Evolutionary conservation across 441 rosid genomes (phyloP).

Genomic region (Adansonia madagascariensis): DNA sequence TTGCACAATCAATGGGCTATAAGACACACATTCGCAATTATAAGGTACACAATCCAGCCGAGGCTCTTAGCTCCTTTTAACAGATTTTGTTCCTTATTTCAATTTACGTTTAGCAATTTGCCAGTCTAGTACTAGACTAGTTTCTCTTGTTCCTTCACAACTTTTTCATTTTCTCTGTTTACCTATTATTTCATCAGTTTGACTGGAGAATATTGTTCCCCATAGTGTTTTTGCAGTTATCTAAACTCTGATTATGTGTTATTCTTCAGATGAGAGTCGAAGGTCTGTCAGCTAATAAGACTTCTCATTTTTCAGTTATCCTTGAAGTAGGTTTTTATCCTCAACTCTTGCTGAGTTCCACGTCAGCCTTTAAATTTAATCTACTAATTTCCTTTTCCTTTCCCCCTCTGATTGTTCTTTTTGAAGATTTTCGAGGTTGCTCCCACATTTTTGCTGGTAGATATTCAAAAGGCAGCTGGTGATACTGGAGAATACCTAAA

Average conservation of each 20-base stretch:
- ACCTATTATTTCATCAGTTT: background rate
- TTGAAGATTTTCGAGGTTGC: constrained; percentile 89
- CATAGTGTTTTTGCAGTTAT: background rate
- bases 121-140: background rate
- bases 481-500: constrained; percentile 78
- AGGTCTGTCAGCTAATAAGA: constrained; percentile 71
- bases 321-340: constrained; percentile 62
- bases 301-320: constrained; percentile 72
- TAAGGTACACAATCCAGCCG: constrained; percentile 54
- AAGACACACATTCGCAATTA: constrained; percentile 95
- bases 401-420: background rate
- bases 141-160: constrained; percentile 21
- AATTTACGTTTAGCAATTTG: background rate
- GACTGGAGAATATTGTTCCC: constrained; percentile 11
- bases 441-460: constrained; percentile 84
- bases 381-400: background rate
- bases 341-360: constrained; percentile 16
- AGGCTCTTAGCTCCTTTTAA: background rate
- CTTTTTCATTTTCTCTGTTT: constrained; percentile 1
- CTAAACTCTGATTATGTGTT: constrained; percentile 22
- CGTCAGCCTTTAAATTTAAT: background rate
- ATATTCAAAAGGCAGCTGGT: constrained; percentile 80
- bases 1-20: constrained; percentile 96
- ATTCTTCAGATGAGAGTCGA: constrained; percentile 89
- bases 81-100: background rate